Conservation (phyloP, 805 yeast species). For the Candida hispaniensis region DNA sequence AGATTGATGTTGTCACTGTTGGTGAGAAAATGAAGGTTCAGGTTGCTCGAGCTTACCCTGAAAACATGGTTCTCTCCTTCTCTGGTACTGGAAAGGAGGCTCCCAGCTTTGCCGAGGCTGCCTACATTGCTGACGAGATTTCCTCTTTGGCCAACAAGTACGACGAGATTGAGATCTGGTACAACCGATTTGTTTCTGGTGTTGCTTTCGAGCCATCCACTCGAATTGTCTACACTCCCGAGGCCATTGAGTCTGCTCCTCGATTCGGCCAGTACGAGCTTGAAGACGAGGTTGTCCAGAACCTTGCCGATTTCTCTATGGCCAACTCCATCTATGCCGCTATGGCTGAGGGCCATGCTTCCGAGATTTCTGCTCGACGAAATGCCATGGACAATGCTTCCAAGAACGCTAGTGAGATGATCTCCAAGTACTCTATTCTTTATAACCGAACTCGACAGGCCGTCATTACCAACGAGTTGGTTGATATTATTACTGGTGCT, state of each 20-base stretch:
- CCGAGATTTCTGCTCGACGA: slow-evolving; percentile 97
- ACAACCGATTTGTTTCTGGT: slow-evolving; percentile 79
- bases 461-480: slow-evolving; percentile 97
- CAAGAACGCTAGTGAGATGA: slow-evolving; percentile 99
- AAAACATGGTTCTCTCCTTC: slow-evolving; percentile 61
- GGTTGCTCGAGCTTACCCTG: slow-evolving; percentile 69
- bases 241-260: slow-evolving; percentile 71
- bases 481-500: slow-evolving; percentile 99
- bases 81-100: slow-evolving; percentile 94
- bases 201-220: slow-evolving; percentile 81
- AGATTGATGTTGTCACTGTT: slow-evolving; percentile 60
- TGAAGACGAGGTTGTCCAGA: slow-evolving; percentile 44
- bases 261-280: slow-evolving; percentile 73
- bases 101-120: slow-evolving; percentile 85
- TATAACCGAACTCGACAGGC: slow-evolving; percentile 99
- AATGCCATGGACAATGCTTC: slow-evolving; percentile 99
- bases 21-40: slow-evolving; percentile 94
- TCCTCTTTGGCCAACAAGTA: slow-evolving; percentile 45
- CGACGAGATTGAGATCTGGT: slow-evolving; percentile 67
- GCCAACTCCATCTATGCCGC: slow-evolving; percentile 86
- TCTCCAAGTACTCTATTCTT: slow-evolving; percentile 86
- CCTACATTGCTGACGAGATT: slow-evolving; percentile 81
- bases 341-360: slow-evolving; percentile 95
- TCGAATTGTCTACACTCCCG: slow-evolving; percentile 55
- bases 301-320: slow-evolving; percentile 71